Evolutionary conservation across 805 yeast genomes (phyloP).

Genomic region (Wickerhamomyces alni): DNA sequence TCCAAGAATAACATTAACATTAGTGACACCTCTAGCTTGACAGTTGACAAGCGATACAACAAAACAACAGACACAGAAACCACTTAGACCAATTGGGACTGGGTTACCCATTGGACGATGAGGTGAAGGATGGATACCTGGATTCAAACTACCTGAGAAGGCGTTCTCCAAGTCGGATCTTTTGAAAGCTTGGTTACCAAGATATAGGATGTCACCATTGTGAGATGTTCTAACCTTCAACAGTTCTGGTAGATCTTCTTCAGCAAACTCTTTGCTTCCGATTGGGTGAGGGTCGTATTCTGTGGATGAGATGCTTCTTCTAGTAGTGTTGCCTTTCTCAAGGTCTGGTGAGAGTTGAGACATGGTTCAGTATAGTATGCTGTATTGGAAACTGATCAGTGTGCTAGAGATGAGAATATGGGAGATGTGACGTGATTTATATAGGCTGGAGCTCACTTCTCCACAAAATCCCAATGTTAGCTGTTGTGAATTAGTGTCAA

Average conservation of each 20-base stretch:
- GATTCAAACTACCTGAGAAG: slow-evolving; percentile 51
- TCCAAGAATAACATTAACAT: slow-evolving; percentile 57
- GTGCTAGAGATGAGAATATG: too few species aligned
- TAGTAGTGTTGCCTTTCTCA: slow-evolving; percentile 13
- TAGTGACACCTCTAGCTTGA: slow-evolving; percentile 61
- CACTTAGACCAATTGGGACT: slow-evolving; percentile 68
- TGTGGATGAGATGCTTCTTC: slow-evolving; percentile 12
- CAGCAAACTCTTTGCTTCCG: slow-evolving; percentile 1
- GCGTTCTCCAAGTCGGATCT: slow-evolving; percentile 55
- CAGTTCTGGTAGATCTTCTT: slow-evolving; percentile 9
- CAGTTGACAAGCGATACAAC: slow-evolving; percentile 59
- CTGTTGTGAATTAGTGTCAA: too few species aligned
- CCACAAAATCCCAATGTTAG: too few species aligned
- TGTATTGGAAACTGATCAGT: too few species aligned
- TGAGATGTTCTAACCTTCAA: slow-evolving; percentile 20
- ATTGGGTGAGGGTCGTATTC: slow-evolving; percentile 12
- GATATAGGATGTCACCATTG: slow-evolving; percentile 31
- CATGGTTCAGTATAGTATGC: too few species aligned
- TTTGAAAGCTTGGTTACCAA: slow-evolving; percentile 37
- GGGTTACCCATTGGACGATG: slow-evolving; percentile 61
- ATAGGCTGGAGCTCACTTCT: too few species aligned
- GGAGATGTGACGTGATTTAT: too few species aligned
- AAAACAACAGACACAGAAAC: slow-evolving; percentile 53
- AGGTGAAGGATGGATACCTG: slow-evolving; percentile 39
- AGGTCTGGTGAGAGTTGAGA: slow-evolving; percentile 9